These are phyloP conservation scores for Ilyonectria robusta DNA, from an alignment of 2,329 filamentous ascomycete genomes.

Conservation along the genomic window DNA sequence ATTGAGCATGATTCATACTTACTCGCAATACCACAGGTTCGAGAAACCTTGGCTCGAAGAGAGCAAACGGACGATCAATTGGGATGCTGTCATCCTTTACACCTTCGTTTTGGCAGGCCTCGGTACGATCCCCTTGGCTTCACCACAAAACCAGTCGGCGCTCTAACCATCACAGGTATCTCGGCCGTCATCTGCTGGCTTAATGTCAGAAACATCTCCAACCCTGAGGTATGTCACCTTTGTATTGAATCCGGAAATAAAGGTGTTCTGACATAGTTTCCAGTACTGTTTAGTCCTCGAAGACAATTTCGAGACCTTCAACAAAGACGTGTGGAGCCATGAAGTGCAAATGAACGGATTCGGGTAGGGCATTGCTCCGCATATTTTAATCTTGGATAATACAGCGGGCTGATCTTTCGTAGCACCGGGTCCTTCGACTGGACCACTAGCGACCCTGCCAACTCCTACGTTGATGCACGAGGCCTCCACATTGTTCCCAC, in stretches of 20 bases:
- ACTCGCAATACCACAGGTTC: conserved; percentile 7
- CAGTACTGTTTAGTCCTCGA: conserved; percentile 46
- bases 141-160: neutral
- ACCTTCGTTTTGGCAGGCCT: conserved; percentile 37
- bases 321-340: conserved; percentile 58
- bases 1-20: neutral
- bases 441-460: conserved; percentile 62
- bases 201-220: conserved; percentile 32
- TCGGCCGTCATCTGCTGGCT: conserved; percentile 42
- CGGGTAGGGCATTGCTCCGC: conserved; percentile 48
- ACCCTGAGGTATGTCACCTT: conserved; percentile 34
- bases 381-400: fast-evolving
- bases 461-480: conserved; percentile 61
- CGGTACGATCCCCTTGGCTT: conserved; percentile 25
- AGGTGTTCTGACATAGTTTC: neutral
- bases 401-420: neutral
- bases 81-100: conserved; percentile 49
- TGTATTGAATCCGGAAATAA: neutral
- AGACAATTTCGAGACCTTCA: conserved; percentile 46
- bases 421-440: conserved; percentile 63
- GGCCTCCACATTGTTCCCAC: conserved; percentile 68
- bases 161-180: conserved; percentile 18
- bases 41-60: conserved; percentile 46
- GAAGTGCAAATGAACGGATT: conserved; percentile 59
- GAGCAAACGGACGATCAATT: conserved; percentile 41